Evolutionary conservation across 164 flowering plant genomes (phyloP).

Genomic region (Brasenia schreberi): DNA sequence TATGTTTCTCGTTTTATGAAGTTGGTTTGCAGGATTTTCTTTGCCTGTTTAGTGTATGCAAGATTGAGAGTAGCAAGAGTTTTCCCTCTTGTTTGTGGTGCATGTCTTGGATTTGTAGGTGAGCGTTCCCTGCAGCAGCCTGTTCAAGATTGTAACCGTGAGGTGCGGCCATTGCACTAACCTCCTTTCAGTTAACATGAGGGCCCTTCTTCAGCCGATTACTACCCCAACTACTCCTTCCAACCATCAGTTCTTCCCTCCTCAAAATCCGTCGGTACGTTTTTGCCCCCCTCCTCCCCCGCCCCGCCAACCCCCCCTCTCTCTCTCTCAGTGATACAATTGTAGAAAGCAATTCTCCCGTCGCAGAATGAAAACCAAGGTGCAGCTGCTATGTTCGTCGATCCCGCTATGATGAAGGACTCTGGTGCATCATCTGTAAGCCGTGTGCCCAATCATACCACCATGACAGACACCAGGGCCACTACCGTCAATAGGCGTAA

Average conservation of each 20-base stretch:
- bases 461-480: neutral
- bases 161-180: constrained; percentile 97
- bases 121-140: constrained; percentile 79
- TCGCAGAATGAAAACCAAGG: neutral
- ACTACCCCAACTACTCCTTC: constrained; percentile 41
- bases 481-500: neutral
- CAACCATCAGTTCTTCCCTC: constrained; percentile 28
- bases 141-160: constrained; percentile 91
- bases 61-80: neutral
- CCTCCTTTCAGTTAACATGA: constrained; percentile 84
- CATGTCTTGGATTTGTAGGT: constrained; percentile 28
- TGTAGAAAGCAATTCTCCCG: neutral
- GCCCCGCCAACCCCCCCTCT: neutral
- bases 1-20: too few species aligned
- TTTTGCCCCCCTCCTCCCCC: neutral
- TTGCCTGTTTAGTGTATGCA: neutral
- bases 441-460: neutral
- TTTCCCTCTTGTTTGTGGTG: neutral
- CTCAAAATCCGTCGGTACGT: too few species aligned
- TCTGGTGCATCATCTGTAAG: neutral
- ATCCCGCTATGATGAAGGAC: neutral
- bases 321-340: neutral
- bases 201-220: constrained; percentile 38
- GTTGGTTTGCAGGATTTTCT: too few species aligned
- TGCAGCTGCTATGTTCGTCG: neutral